Conservation (phyloP, 148 eudicot genomes). For the Vaccinium vitisidaea region DNA sequence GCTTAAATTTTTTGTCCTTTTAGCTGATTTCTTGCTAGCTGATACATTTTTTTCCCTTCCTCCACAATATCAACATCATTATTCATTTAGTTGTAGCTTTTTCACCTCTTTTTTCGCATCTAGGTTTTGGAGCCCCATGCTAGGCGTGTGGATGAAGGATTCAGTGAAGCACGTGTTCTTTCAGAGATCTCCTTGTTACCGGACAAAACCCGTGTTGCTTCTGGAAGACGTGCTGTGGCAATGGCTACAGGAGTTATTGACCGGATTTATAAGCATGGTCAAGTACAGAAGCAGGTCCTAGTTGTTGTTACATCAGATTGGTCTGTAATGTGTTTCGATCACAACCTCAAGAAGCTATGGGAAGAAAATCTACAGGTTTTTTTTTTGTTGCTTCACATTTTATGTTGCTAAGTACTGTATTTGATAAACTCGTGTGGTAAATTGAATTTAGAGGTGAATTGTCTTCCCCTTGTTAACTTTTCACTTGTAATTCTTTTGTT, state of each 20-base stretch:
- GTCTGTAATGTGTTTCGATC: conserved; percentile 98
- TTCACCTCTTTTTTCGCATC: conserved; percentile 7
- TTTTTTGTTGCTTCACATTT: not conserved
- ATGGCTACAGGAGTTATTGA: conserved; percentile 93
- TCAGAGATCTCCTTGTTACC: conserved; percentile 81
- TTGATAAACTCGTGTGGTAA: conserved; percentile 2
- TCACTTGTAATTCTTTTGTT: not conserved
- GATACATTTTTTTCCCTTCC: not conserved
- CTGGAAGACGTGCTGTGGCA: conserved; percentile 96
- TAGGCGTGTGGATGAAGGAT: conserved; percentile 91
- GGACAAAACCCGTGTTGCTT: conserved; percentile 83
- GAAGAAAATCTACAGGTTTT: conserved; percentile 81
- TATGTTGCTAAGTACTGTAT: not conserved
- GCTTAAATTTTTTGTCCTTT: not conserved
- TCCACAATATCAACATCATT: not conserved
- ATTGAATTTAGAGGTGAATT: not conserved
- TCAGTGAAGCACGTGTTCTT: conserved; percentile 86
- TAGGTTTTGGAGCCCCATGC: conserved; percentile 90
- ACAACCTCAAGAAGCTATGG: conserved; percentile 94
- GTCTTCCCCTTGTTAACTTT: not conserved
- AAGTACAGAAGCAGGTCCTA: conserved; percentile 79
- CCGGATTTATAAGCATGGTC: conserved; percentile 54
- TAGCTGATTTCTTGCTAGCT: not conserved
- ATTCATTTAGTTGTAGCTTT: not conserved
- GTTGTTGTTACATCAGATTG: conserved; percentile 97